Base-by-base conservation (phyloP, 192 early-diverging fungal species). In the Backusella macrospora region DNA sequence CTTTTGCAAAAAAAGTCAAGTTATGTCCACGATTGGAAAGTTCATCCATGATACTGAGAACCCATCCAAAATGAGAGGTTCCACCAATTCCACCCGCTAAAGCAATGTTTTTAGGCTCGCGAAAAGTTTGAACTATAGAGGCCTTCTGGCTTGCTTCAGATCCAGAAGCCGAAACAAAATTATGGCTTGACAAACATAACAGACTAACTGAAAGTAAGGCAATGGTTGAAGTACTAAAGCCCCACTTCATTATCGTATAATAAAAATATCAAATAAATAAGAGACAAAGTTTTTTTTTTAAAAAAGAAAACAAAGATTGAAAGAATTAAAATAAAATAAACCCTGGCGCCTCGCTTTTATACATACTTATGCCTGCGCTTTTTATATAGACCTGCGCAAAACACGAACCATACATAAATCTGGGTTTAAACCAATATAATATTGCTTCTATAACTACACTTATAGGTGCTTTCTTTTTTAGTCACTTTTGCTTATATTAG, bases 51-150 rank as follows among this genome's bases (percentile, higher is more conserved):
- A 47, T 68, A 3, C 21, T 29, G 34, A 68, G 67, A 37, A 68
- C 67, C 67, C 67, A 68, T 10, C 5, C 3, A 15, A 44, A 26
- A 68, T 68, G 67, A 16, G 67, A 68, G 4, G 67, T 45, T 14
- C 67, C 67, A 0, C 67, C 67, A 43, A 42, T 42, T 1, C 65
- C 37, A 66, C 38, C 37, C 40, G 38, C 65, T 18, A 66, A 66
- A 1, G 65, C 65, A 66, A 66, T 66, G 37, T 66, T 66, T 39
- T 66, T 66, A 18, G 39, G 65, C 26, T 59, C 52, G 9, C 52
- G 52, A 13, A 59, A 59, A 5, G 52, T 59, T 59, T 59, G 52
- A 4, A 23, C 10, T 59, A 59, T 59, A 4, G 52, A 59, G 8
- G 26, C 21, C 18, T 26, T 59, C 52, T 59, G 1, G 29, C 29